Evolutionary conservation across 345 rosid species (phyloP).

Genomic region (Lepidium aucheri): DNA sequence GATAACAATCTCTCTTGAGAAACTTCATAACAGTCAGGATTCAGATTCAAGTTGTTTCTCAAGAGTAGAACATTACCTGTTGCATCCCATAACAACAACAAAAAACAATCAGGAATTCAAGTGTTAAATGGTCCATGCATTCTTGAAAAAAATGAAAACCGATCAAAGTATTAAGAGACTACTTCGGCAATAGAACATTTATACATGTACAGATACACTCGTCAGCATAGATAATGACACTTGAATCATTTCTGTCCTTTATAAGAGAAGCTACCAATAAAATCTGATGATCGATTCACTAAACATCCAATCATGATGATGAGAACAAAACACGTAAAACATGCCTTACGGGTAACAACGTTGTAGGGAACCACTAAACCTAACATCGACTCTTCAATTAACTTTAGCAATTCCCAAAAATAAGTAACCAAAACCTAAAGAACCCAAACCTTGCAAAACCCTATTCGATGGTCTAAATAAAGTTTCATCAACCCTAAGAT

Average conservation of each 20-base stretch:
- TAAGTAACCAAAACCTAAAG: neutral
- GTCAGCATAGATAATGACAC: neutral
- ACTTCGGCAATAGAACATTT: neutral
- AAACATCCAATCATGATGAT: neutral
- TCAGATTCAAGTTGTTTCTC: conserved; percentile 79
- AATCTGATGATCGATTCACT: conserved; percentile 4
- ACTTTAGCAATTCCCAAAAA: neutral
- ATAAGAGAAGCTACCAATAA: neutral
- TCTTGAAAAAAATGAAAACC: neutral
- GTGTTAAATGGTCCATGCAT: neutral
- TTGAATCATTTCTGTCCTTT: neutral
- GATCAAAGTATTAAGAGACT: neutral
- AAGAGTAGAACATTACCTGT: conserved; percentile 86
- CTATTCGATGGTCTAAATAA: neutral
- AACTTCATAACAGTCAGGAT: conserved; percentile 70
- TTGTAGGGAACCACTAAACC: conserved; percentile 3
- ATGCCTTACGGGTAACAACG: neutral
- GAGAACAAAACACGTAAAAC: neutral
- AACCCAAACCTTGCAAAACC: conserved; percentile 2
- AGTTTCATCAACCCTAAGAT: conserved; percentile 19
- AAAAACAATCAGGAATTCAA: neutral
- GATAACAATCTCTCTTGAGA: conserved; percentile 93
- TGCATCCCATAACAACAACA: conserved; percentile 9
- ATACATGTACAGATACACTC: neutral
- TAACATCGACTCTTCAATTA: conserved; percentile 11